phyloP scores from a whole-genome alignment of 148 eudicot species.

The Bassia scoparia region DNA sequence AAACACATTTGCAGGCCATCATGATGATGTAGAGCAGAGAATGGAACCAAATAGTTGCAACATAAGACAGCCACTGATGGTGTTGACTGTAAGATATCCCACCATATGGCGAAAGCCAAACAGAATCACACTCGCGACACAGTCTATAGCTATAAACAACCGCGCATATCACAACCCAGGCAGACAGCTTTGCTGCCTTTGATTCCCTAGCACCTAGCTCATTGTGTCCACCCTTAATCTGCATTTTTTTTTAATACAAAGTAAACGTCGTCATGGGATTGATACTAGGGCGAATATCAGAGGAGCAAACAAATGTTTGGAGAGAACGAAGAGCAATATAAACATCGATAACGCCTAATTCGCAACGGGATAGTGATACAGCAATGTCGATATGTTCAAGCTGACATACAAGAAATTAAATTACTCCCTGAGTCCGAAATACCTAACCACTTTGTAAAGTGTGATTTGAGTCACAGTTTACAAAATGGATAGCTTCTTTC shows the following conservation, averaged over 20 bases:
- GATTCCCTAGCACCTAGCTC: conserved; percentile 53
- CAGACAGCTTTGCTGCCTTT: conserved; percentile 26
- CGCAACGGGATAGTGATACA: conserved; percentile 34
- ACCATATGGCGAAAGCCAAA: conserved; percentile 26
- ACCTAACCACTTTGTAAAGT: not conserved
- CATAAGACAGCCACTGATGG: conserved; percentile 31
- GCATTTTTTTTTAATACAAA: not conserved
- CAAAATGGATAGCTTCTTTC: not conserved
- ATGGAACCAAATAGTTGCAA: conserved; percentile 32
- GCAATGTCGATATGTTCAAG: conserved; percentile 35
- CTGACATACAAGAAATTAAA: conserved; percentile 24
- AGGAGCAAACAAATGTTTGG: no score
- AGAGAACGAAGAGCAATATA: not conserved
- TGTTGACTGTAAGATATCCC: conserved; percentile 40
- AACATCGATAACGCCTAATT: conserved; percentile 36
- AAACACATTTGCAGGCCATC: conserved; percentile 37
- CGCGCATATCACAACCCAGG: conserved; percentile 25
- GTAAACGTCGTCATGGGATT: no score
- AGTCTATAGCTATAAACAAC: conserved; percentile 24
- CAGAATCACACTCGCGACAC: conserved; percentile 24
- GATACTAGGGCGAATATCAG: no score
- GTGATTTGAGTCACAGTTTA: not conserved
- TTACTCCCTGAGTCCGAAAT: not conserved
- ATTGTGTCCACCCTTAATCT: conserved; percentile 47
- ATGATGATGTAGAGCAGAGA: conserved; percentile 32